Percentiles rank a stretch among this genome's conserved stretches.
Conservation (phyloP, 345 rosid species). For the Streptanthus diversifolius region DNA sequence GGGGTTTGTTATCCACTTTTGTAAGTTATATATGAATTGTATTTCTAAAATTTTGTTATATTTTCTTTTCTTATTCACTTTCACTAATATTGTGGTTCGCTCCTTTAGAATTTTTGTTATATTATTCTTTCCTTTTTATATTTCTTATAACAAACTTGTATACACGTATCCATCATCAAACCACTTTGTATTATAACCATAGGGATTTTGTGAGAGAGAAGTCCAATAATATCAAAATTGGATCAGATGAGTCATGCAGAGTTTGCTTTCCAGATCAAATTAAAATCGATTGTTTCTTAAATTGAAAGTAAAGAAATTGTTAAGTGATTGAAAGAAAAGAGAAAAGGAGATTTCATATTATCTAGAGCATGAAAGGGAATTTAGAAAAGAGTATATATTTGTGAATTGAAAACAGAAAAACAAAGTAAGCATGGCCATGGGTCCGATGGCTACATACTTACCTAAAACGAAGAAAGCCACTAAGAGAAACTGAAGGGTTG, state of each 20-base stretch:
- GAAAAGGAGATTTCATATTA: conserved; percentile 21
- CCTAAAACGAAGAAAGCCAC: conserved; percentile 29
- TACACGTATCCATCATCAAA: not conserved
- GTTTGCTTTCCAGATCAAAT: conserved; percentile 25
- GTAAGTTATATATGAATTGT: not conserved
- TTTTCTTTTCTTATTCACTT: not conserved
- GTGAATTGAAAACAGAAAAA: conserved; percentile 12
- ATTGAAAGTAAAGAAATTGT: conserved; percentile 25
- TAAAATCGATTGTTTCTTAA: conserved; percentile 2
- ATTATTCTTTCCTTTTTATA: not conserved
- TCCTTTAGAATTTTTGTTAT: not conserved
- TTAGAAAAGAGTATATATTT: not conserved
- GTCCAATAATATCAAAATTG: not conserved
- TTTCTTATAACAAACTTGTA: not conserved
- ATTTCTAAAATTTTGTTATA: not conserved
- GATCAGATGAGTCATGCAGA: conserved; percentile 9
- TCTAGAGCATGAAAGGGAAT: conserved; percentile 2
- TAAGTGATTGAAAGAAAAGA: conserved; percentile 8
- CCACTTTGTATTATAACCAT: not conserved
- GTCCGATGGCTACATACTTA: conserved; percentile 27
- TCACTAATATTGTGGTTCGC: not conserved
- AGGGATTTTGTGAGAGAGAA: not conserved
- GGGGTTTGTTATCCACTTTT: conserved; percentile 17
- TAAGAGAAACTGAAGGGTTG: conserved; percentile 26
- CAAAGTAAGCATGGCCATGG: conserved; percentile 35